Evolutionary conservation across 352 stramenopile genomes (phyloP), one percentile per base, ranked within the genome.

Genomic region (Albugo candida): DNA sequence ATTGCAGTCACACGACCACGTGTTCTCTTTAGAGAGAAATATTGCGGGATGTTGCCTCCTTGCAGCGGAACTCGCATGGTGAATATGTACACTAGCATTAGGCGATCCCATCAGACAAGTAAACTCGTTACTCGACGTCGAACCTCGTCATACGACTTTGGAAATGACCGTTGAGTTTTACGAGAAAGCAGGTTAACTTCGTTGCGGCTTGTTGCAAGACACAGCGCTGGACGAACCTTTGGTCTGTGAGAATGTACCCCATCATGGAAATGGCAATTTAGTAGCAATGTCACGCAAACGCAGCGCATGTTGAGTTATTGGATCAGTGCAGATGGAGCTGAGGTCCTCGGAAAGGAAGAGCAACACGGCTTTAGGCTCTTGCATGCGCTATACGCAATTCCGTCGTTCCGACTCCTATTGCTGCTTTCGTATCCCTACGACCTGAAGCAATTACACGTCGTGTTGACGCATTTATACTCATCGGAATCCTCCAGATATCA

Each of bases 381-480:
- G 8, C 76, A 89, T 44, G 76, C 71, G 0, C 84, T 86, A 54
- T 83, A 86, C 49, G 67, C 68, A 5, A 51, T 86, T 8, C 73
- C 83, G 48, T 63, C 68, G 0, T 66, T 79, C 58, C 62, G 73
- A 10, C 64, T 81, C 36, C 56, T 71, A 27, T 47, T 83, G 13
- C 54, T 71, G 38, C 53, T 67, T 0, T 50, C 42, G 11, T 49
- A 63, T 13, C 56, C 53, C 6, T 3, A 43, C 38, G 38, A 43
- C 38, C 17, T 24, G 3, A 24, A 43, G 38, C 17, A 43, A 43
- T 19, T 43, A 8, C 3, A 43, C 3, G 3, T 43, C 3, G 20
- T 19, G 17, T 8, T 19, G 17, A 24, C 8, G 17, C 17, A 43
- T 43, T 8, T 10, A 10, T 24, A 19, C 20, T 10, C 17, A 8